Evolutionary conservation across 495 filamentous ascomycete species (phyloP).

Genomic region (Ascobolus immersus): DNA sequence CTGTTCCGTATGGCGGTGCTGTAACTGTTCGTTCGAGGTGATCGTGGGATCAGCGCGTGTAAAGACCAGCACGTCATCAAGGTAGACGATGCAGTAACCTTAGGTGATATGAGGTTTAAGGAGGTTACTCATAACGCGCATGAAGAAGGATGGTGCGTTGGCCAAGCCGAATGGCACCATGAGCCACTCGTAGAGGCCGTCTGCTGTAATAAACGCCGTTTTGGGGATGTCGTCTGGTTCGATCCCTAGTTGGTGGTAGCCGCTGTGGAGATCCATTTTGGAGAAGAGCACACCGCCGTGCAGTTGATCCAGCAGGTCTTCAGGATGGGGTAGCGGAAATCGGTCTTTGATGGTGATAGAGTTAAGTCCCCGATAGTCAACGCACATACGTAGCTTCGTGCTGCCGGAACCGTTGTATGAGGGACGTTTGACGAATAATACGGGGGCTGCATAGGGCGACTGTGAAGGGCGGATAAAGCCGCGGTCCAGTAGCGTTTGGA

Average conservation of each 20-base stretch:
- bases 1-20: too few relatives aligned
- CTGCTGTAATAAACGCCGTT: slow-evolving; percentile 13
- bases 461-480: too few relatives aligned
- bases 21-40: too few relatives aligned
- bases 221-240: slow-evolving; percentile 11
- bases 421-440: too few relatives aligned
- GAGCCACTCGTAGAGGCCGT: slow-evolving; percentile 1
- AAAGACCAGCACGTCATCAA: slow-evolving; percentile 3
- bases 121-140: slow-evolving; percentile 13
- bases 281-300: slow-evolving; percentile 8
- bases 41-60: too few relatives aligned
- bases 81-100: neutral
- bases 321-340: slow-evolving; percentile 22
- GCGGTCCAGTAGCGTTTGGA: too few relatives aligned
- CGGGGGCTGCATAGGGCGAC: too few relatives aligned
- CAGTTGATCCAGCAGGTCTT: slow-evolving; percentile 19
- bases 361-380: slow-evolving; percentile 24
- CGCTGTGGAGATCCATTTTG: neutral
- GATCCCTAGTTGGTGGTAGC: slow-evolving; percentile 12
- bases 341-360: slow-evolving; percentile 20
- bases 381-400: slow-evolving; percentile 17
- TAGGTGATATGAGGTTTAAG: too few relatives aligned
- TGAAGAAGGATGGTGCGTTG: slow-evolving; percentile 11
- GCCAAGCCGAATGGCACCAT: slow-evolving; percentile 9
- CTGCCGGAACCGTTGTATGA: too few relatives aligned